A percentile compares a stretch with the other conserved stretches of the same genome.
These are phyloP conservation scores for Trypanosoma conorhini DNA, from an alignment of 208 protist genomes.

Conservation along the genomic window DNA sequence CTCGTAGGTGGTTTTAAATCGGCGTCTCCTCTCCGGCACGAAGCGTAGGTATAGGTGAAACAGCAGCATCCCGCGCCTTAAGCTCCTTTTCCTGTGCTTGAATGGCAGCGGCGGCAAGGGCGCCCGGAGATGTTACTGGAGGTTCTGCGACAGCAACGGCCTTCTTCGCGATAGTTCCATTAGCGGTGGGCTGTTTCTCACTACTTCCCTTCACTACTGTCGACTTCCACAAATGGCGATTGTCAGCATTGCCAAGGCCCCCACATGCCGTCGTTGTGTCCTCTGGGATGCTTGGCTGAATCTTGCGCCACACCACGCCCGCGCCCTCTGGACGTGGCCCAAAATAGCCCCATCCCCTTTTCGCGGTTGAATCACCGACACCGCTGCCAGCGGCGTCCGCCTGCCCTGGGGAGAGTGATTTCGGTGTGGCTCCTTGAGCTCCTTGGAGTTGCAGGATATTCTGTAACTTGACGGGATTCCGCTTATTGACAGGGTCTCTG, in stretches of 20 bases:
- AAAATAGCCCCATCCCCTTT: not conserved
- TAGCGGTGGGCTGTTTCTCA: not conserved
- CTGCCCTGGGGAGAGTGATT: not conserved
- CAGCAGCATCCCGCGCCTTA: not conserved
- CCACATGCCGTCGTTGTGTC: not conserved
- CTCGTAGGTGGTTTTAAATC: not conserved
- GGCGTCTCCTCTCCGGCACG: not conserved
- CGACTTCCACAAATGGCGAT: conserved; percentile 31
- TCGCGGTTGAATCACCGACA: not conserved
- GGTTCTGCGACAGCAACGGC: not conserved
- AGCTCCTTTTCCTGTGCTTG: conserved; percentile 7
- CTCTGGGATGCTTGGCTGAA: conserved; percentile 12
- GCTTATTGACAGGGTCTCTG: conserved; percentile 61
- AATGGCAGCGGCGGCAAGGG: conserved; percentile 1
- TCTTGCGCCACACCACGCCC: conserved; percentile 74
- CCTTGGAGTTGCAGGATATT: conserved; percentile 32
- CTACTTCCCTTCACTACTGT: conserved; percentile 23
- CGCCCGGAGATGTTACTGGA: conserved; percentile 2
- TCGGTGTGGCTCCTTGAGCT: conserved; percentile 1
- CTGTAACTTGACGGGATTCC: conserved; percentile 44
- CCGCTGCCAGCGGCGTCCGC: not conserved
- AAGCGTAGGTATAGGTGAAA: conserved; percentile 3
- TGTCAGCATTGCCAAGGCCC: conserved; percentile 27
- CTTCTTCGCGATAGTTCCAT: not conserved
- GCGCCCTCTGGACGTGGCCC: conserved; percentile 64